These are phyloP conservation scores for Mucor circinelloides DNA, from an alignment of 371 early-diverging fungal species.

Conservation along the genomic window DNA sequence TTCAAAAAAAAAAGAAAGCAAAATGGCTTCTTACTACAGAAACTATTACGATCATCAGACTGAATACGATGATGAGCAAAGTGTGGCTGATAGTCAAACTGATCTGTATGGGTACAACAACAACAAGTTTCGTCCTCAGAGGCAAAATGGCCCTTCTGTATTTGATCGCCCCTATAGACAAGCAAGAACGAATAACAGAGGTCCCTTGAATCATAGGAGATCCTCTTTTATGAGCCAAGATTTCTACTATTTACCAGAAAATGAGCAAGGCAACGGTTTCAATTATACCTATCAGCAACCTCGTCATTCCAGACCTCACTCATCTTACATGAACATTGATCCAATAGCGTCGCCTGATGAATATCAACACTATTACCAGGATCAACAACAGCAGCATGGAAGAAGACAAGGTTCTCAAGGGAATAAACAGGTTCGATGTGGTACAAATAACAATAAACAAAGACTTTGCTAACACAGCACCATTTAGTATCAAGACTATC, in stretches of 20 bases:
- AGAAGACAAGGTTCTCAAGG: neutral
- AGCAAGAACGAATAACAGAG: neutral
- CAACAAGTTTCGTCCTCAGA: neutral
- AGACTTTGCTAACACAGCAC: neutral
- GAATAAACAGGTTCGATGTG: neutral
- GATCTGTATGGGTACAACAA: neutral
- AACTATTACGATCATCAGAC: neutral
- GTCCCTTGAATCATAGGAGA: neutral
- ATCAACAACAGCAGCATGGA: neutral
- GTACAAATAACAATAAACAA: neutral
- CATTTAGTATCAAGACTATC: neutral
- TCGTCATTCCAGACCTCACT: neutral
- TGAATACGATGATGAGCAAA: neutral
- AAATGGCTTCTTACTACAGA: neutral
- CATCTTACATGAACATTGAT: neutral
- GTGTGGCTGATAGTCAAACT: neutral
- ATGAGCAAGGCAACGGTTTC: neutral
- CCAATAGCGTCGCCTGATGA: neutral
- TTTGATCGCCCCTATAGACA: neutral
- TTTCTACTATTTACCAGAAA: neutral
- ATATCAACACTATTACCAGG: neutral
- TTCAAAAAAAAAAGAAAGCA: neutral
- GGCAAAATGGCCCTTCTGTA: neutral
- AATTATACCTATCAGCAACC: neutral
- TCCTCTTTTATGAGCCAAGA: neutral